These are phyloP conservation scores for Nematodospora anomalae DNA, from an alignment of 1,139 yeast genomes.

Conservation along the genomic window DNA sequence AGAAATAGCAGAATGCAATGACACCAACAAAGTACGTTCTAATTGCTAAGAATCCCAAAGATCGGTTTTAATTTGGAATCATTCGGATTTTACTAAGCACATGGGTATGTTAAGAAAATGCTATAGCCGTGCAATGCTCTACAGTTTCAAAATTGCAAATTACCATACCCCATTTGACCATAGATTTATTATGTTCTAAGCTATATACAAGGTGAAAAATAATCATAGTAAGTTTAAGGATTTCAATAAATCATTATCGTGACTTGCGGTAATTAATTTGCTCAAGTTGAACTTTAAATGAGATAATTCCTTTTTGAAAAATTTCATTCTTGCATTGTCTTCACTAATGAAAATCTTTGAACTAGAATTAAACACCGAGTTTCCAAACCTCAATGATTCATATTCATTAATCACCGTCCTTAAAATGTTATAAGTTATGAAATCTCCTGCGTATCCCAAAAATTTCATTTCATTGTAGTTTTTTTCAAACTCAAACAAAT, in stretches of 20 bases:
- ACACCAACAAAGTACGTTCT: too few relatives aligned
- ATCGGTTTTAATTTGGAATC: too few relatives aligned
- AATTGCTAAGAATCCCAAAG: too few relatives aligned
- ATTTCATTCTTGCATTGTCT: conserved; percentile 31
- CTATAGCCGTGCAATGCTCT: too few relatives aligned
- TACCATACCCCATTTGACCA: too few relatives aligned
- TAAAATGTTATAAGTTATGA: conserved; percentile 35
- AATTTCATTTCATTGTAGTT: conserved; percentile 40
- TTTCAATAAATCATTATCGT: background rate
- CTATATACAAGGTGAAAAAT: background rate
- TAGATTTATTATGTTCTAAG: too few relatives aligned
- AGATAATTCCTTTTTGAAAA: conserved; percentile 25
- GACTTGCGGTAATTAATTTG: background rate
- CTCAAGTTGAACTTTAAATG: conserved; percentile 9
- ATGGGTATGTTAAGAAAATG: too few relatives aligned
- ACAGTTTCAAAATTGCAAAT: too few relatives aligned
- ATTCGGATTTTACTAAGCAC: too few relatives aligned
- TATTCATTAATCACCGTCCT: conserved; percentile 40
- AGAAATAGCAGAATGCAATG: too few relatives aligned
- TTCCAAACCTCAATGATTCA: conserved; percentile 26
- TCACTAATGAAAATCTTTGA: conserved; percentile 39
- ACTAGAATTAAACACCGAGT: conserved; percentile 16
- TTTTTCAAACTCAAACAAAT: conserved; percentile 37
- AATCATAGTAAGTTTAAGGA: background rate
- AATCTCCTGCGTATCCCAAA: conserved; percentile 43